Conservation (phyloP, 2,329 filamentous ascomycete species). For the Neurospora crassa region DNA sequence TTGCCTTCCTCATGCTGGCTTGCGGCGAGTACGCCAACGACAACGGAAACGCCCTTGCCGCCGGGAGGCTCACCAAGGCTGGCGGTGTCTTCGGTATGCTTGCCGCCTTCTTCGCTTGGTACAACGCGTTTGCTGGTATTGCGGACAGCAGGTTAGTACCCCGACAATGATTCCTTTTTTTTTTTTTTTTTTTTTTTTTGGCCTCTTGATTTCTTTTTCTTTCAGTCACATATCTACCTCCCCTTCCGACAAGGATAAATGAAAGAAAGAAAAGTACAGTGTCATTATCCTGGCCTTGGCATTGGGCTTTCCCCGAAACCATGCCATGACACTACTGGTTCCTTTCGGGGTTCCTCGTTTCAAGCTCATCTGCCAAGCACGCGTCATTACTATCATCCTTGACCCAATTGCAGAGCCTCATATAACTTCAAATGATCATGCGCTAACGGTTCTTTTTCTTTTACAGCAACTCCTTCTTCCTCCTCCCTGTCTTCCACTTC, state of each 20-base stretch:
- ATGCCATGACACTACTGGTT: not conserved
- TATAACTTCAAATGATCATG: slow-evolving; percentile 1
- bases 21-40: slow-evolving; percentile 50
- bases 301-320: not conserved
- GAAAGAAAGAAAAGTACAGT: not conserved
- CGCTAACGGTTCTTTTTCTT: slow-evolving; percentile 24
- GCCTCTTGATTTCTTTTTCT: not conserved
- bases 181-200: not conserved
- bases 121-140: slow-evolving; percentile 75
- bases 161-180: not conserved
- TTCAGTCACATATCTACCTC: not conserved
- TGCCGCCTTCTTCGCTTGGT: slow-evolving; percentile 77
- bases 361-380: slow-evolving; percentile 13
- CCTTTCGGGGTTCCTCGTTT: not conserved
- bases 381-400: slow-evolving; percentile 12
- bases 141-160: slow-evolving; percentile 54
- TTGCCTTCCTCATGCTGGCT: slow-evolving; percentile 65
- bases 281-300: not conserved
- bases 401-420: slow-evolving; percentile 6
- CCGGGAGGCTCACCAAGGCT: slow-evolving; percentile 49
- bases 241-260: not conserved
- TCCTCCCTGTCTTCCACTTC: slow-evolving; percentile 87
- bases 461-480: slow-evolving; percentile 73
- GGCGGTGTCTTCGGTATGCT: slow-evolving; percentile 75
- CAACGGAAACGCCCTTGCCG: slow-evolving; percentile 36